Evolutionary conservation across 1,139 yeast species (phyloP), one percentile per base, ranked within the genome.

Genomic region (Sugiyamaella pinicola): DNA sequence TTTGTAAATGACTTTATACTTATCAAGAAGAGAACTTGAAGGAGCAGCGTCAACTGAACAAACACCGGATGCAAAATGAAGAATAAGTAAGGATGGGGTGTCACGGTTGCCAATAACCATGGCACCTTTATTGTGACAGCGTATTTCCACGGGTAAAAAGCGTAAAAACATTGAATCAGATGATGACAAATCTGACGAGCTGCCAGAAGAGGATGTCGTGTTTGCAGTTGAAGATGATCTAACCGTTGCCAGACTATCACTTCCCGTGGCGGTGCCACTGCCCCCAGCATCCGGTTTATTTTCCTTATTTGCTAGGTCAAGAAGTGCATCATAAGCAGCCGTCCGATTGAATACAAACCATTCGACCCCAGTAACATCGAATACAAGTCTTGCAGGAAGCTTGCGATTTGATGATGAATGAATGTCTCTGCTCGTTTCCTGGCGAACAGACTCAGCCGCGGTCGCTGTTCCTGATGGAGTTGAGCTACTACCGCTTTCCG

Each of bases 321-420:
- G 66, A 18, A 89, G 79, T 50, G 76, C 77, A 47, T 87, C 93
- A 67, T 87, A 93, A 0, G 96, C 93, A 19, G 74, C 74, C 0
- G 88, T 80, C 62, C 95, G 75, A 68, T 93, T 93, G 68, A 86
- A 90, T 56, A 86, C 72, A 65, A 89, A 93, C 49, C 87, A 72
- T 65, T 93, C 99, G 2, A 87, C 64, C 1, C 99, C 99, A 48
- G 84, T 85, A 7, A 87, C 69, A 19, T 79, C 77, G 4, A 89
- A 64, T 1, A 77, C 62, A 55, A 87, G 76, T 31, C 95, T 74
- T 3, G 85, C 72, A 0, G 91, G 90, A 1, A 82, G 19, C 15
- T 43, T 43, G 3, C 12, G 24, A 15, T 24, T n/a, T 24, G 18
- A 75, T 42, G 72, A 70, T 5, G 41, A 37, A 13, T 31, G 18